Evolutionary conservation across 192 early-diverging fungal genomes (phyloP), one percentile per base, ranked within the genome.

Genomic region (Coemansia sp.): DNA sequence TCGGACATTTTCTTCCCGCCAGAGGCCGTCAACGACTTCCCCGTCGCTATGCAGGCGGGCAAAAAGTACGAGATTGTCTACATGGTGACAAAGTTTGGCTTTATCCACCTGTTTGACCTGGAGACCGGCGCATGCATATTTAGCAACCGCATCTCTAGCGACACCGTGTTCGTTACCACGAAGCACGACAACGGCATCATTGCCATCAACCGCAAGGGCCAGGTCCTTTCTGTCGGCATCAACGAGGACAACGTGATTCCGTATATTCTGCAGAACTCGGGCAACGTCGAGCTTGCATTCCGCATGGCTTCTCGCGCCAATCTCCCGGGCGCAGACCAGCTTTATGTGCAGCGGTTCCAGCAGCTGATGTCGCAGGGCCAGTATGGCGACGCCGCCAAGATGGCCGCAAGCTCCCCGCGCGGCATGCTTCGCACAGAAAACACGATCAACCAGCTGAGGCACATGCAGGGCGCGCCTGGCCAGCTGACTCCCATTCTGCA

Each of bases 101-200:
- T 92, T 69, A 92, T 99, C 67, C 95, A 98, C 67, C 78, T 99
- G 28, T 98, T 95, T 77, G 97, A 99, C 65, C 82, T 99, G 34
- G 97, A 98, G 76, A 86, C 92, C 14, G 95, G 92, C 30, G 86
- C 88, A 19, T 95, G 93, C 75, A 89, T 99, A 54, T 99, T 94
- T 83, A 94, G 94, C 87, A 98, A 99, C 83, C 86, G 97, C 59
- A 97, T 98, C 66, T 93, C 89, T 69, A 91, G 91, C 20, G 97
- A 98, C 58, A 97, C 97, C n/a, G 93, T 99, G 55, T 99, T 99
- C 88, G 91, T 94, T 16, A 95, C 95, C 60, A 87, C 94, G 42
- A 93, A 94, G 69, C 85, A 94, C 60, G 86, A 94, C 49, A 85
- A 88, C 58, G 97, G 97, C 49, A 87, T 99, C 25, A 90, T 99